A percentile compares a stretch with the other conserved stretches of the same genome.
These are phyloP conservation scores for Clonostachys byssicola DNA, from an alignment of 2,329 filamentous ascomycete species.

Conservation along the genomic window DNA sequence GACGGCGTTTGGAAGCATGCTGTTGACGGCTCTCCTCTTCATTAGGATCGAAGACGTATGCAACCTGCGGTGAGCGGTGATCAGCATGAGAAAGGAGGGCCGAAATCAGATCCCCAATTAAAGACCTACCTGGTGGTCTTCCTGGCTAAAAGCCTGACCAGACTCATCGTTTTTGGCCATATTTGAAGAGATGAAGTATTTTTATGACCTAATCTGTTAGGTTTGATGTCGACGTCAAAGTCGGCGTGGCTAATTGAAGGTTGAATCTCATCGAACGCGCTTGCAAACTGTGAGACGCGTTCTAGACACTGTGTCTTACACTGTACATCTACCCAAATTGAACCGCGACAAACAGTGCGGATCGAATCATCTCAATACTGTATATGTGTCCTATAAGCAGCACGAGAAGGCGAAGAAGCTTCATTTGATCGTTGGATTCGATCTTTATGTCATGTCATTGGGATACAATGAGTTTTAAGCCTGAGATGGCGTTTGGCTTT, in stretches of 20 bases:
- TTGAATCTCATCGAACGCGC: no score
- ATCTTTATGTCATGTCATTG: no score
- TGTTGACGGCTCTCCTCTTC: constrained; percentile 25
- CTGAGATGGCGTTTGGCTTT: no score
- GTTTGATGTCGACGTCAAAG: no score
- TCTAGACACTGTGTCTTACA: constrained; percentile 1
- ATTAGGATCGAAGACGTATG: constrained; percentile 57
- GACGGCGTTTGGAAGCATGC: constrained; percentile 53
- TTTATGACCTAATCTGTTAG: no score
- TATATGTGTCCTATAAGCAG: neutral
- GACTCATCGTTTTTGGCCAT: constrained; percentile 1
- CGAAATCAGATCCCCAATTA: neutral
- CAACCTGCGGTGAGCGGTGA: constrained; percentile 37
- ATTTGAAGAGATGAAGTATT: no score
- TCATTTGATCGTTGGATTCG: no score
- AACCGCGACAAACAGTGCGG: neutral
- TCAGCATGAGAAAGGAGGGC: neutral
- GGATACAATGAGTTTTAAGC: no score
- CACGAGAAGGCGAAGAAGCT: no score
- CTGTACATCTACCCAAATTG: neutral
- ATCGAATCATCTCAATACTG: neutral
- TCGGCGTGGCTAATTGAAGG: no score
- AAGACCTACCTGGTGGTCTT: constrained; percentile 37
- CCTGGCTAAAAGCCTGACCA: constrained; percentile 21
- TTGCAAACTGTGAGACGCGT: constrained; percentile 1